Evolutionary conservation across 2,329 filamentous ascomycete species (phyloP).

Genomic region (Aspergillus pseudoglaucus): DNA sequence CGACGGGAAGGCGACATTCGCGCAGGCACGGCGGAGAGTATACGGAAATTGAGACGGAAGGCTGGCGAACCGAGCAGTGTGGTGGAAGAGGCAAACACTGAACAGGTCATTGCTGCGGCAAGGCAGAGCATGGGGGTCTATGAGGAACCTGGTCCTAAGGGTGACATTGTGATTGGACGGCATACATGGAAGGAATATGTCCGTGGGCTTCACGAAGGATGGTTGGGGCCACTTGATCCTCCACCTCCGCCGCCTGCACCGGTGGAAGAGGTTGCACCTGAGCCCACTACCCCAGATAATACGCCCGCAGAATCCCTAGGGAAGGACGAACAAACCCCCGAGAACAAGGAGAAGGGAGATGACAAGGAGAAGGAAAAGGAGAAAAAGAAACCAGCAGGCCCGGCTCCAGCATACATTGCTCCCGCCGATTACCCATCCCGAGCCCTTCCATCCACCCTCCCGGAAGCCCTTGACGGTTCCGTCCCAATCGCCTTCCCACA

Average conservation of each 20-base stretch:
- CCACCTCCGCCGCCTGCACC: conserved; percentile 22
- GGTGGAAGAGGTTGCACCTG: conserved; percentile 16
- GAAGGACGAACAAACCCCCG: conserved; percentile 48
- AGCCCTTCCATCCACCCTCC: conserved; percentile 58
- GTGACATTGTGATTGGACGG: conserved; percentile 82
- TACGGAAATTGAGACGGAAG: conserved; percentile 60
- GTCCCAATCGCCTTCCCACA: conserved; percentile 74
- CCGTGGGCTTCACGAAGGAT: conserved; percentile 87
- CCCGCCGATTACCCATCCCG: conserved; percentile 65
- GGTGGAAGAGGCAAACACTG: conserved; percentile 44
- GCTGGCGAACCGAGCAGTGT: conserved; percentile 49
- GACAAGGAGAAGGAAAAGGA: conserved; percentile 40
- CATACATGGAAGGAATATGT: conserved; percentile 98
- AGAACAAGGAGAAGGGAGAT: conserved; percentile 39
- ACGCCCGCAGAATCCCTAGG: conserved; percentile 21
- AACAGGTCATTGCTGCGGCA: conserved; percentile 56
- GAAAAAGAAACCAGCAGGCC: conserved; percentile 47
- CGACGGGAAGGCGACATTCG: conserved; percentile 87
- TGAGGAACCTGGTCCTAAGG: conserved; percentile 66
- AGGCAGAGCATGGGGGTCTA: conserved; percentile 61
- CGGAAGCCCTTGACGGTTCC: conserved; percentile 66
- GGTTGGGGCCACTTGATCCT: conserved; percentile 73
- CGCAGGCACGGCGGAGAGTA: conserved; percentile 77
- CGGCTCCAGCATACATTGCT: conserved; percentile 67
- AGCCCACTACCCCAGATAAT: conserved; percentile 16